These are phyloP conservation scores for Saccharomycopsis sp. DNA, from an alignment of 805 yeast species.

Conservation along the genomic window DNA sequence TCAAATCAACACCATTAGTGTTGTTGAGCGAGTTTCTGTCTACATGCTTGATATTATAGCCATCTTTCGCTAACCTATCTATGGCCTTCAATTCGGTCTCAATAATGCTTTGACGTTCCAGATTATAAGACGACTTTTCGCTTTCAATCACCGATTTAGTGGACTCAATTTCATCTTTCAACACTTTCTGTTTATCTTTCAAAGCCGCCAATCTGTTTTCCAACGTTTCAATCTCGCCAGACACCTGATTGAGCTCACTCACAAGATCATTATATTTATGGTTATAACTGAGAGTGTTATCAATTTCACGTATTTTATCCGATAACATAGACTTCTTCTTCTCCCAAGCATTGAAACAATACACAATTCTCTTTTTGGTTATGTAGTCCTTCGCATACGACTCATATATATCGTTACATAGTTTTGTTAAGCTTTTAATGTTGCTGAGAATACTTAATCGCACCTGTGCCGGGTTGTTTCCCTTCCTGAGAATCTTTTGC, in stretches of 20 bases:
- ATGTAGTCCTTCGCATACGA: constrained; percentile 5
- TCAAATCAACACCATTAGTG: neutral
- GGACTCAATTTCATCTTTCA: constrained; percentile 13
- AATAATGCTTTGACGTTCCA: constrained; percentile 3
- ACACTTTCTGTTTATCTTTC: constrained; percentile 8
- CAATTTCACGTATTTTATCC: constrained; percentile 9
- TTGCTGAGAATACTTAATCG: neutral
- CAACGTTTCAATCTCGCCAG: constrained; percentile 14
- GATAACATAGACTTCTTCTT: constrained; percentile 2
- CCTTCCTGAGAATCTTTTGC: neutral
- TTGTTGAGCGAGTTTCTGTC: neutral
- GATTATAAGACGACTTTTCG: constrained; percentile 12
- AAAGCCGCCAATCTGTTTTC: constrained; percentile 9
- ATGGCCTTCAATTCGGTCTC: constrained; percentile 12
- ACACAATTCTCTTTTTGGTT: neutral
- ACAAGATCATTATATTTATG: constrained; percentile 9
- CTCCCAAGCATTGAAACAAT: constrained; percentile 15
- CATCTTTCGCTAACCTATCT: constrained; percentile 9
- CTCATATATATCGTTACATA: neutral
- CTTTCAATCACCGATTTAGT: constrained; percentile 14
- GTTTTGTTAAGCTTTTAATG: neutral
- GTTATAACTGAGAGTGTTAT: constrained; percentile 2
- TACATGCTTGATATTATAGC: neutral
- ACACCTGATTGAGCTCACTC: constrained; percentile 5
- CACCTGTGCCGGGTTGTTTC: neutral